phyloP scores from a whole-genome alignment of 1,284 basidiomycete genomes.

The Entoloma clypeatum region DNA sequence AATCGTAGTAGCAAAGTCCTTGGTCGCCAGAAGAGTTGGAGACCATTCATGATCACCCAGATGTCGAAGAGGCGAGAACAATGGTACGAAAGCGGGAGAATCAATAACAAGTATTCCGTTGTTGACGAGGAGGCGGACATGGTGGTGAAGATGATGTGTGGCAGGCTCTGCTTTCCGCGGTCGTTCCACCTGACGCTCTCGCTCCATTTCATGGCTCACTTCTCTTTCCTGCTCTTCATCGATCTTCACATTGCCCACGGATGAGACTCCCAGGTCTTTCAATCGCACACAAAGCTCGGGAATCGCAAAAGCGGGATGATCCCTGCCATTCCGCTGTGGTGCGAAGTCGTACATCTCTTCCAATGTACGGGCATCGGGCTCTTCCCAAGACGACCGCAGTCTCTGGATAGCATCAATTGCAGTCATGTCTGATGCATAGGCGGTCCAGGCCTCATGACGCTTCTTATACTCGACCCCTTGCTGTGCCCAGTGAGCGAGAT shows the following conservation, averaged over 20 bases:
- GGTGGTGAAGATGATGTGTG: slow-evolving; percentile 21
- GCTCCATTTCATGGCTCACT: slow-evolving; percentile 40
- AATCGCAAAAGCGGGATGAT: slow-evolving; percentile 12
- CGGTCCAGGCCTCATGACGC: slow-evolving; percentile 31
- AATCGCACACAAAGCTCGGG: slow-evolving; percentile 28
- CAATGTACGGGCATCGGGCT: slow-evolving; percentile 17
- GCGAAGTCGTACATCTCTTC: slow-evolving; percentile 13
- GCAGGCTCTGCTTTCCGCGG: slow-evolving; percentile 27
- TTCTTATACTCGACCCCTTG: slow-evolving; percentile 43
- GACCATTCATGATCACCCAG: slow-evolving; percentile 18
- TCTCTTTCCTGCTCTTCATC: slow-evolving; percentile 53
- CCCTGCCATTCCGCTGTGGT: background rate
- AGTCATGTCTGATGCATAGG: slow-evolving; percentile 12
- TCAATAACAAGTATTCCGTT: slow-evolving; percentile 19
- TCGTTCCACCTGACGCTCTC: slow-evolving; percentile 36
- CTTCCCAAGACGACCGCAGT: slow-evolving; percentile 9
- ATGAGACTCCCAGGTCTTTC: slow-evolving; percentile 25
- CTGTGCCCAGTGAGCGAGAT: slow-evolving; percentile 42
- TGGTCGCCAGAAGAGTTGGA: slow-evolving; percentile 24
- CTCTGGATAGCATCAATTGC: background rate
- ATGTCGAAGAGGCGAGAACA: slow-evolving; percentile 16
- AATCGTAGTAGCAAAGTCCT: slow-evolving; percentile 31
- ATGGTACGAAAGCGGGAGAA: slow-evolving; percentile 15
- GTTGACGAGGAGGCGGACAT: slow-evolving; percentile 28
- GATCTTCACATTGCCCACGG: slow-evolving; percentile 20